phyloP scores from a whole-genome alignment of 1,284 basidiomycete genomes.

The Ceratobasidium sp. region DNA sequence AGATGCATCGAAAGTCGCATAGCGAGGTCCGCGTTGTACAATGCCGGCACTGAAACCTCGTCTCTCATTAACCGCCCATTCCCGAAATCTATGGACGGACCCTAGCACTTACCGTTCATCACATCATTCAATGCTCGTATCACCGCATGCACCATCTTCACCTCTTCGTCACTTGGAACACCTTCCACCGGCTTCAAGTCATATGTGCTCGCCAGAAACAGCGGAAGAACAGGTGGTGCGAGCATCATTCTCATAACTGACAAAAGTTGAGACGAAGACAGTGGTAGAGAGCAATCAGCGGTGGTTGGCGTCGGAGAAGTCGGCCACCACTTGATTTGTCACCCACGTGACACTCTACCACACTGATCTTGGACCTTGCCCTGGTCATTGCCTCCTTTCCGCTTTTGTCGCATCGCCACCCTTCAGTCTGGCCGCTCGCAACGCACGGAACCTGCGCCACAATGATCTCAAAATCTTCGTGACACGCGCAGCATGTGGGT shows the following conservation, averaged over 20 bases:
- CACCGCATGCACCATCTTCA: constrained; percentile 21
- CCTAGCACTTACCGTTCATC: not conserved
- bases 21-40: constrained; percentile 2
- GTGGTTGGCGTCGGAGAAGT: not conserved
- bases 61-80: not conserved
- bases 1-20: constrained; percentile 10
- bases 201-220: constrained; percentile 8
- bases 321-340: not conserved
- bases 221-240: constrained; percentile 8
- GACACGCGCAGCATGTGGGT: too few relatives aligned
- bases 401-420: too few relatives aligned
- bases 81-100: not conserved
- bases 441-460: too few relatives aligned
- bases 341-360: not conserved
- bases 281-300: not conserved
- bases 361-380: not conserved
- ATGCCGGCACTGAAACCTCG: not conserved
- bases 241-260: not conserved
- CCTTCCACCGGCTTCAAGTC: constrained; percentile 12
- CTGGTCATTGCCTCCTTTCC: too few relatives aligned
- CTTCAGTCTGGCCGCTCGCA: not conserved
- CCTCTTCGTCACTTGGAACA: constrained; percentile 15
- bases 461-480: too few relatives aligned
- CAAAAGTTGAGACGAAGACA: not conserved
- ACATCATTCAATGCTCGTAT: constrained; percentile 11